These are phyloP conservation scores for Euphorbia neoarborescens DNA, from an alignment of 441 rosid species.

Conservation along the genomic window DNA sequence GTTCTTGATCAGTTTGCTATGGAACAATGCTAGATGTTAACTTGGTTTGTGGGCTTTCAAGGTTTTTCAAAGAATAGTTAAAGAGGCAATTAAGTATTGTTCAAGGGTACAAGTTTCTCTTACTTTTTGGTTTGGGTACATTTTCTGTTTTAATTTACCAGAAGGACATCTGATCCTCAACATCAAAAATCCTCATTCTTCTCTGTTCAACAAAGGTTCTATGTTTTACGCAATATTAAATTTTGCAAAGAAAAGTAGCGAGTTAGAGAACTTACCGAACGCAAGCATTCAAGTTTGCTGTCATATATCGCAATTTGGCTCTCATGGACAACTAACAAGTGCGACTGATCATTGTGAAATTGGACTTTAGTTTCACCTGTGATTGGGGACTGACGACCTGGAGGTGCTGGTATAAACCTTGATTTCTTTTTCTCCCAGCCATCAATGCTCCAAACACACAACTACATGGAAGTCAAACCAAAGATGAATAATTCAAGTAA, in stretches of 20 bases:
- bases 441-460: constrained; percentile 60
- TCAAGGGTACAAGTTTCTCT: not conserved
- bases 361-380: constrained; percentile 67
- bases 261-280: constrained; percentile 40
- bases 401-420: constrained; percentile 43
- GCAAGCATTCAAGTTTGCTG: constrained; percentile 58
- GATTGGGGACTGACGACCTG: constrained; percentile 44
- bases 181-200: not conserved
- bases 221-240: not conserved
- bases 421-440: constrained; percentile 73
- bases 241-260: not conserved
- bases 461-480: constrained; percentile 26
- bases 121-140: not conserved
- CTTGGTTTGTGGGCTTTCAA: not conserved
- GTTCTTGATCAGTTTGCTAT: too few relatives aligned
- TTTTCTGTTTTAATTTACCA: not conserved
- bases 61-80: not conserved
- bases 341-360: constrained; percentile 64
- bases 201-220: not conserved
- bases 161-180: not conserved
- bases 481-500: not conserved
- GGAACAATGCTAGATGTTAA: not conserved
- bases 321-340: constrained; percentile 59
- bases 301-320: constrained; percentile 58
- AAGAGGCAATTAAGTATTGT: not conserved